These are phyloP conservation scores for Backusella luteola DNA, from an alignment of 192 early-diverging fungal species.

Conservation along the genomic window DNA sequence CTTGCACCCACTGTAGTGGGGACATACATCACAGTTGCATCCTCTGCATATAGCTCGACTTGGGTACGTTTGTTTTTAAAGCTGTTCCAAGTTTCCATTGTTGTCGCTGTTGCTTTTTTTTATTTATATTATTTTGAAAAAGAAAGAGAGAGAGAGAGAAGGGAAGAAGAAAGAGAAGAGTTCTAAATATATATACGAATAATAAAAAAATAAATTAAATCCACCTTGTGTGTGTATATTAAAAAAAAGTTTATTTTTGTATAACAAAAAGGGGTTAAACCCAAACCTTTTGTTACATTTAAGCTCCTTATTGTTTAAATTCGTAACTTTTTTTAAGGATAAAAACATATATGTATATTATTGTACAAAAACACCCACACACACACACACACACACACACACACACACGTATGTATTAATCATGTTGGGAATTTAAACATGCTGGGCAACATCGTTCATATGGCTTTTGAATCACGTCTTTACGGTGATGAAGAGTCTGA, in stretches of 20 bases:
- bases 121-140: neutral
- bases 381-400: neutral
- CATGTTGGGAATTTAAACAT: neutral
- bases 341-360: neutral
- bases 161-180: neutral
- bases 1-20: slow-evolving; percentile 40
- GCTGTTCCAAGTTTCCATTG: slow-evolving; percentile 14
- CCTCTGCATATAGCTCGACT: slow-evolving; percentile 24
- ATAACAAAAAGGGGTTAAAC: neutral
- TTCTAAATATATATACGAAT: neutral
- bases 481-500: neutral
- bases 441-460: slow-evolving; percentile 4
- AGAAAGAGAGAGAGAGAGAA: neutral
- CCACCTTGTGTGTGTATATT: neutral
- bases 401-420: neutral
- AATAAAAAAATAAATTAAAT: slow-evolving; percentile 6
- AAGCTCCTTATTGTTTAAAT: neutral
- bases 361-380: neutral
- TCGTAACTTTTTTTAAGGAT: neutral
- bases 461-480: neutral
- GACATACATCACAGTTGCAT: slow-evolving; percentile 42
- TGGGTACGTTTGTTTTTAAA: slow-evolving; percentile 22
- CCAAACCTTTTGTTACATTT: neutral
- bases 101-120: neutral
- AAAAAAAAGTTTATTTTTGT: neutral